Evolutionary conservation across 2,329 filamentous ascomycete genomes (phyloP).

Genomic region (Cryoendolithus antarcticus): DNA sequence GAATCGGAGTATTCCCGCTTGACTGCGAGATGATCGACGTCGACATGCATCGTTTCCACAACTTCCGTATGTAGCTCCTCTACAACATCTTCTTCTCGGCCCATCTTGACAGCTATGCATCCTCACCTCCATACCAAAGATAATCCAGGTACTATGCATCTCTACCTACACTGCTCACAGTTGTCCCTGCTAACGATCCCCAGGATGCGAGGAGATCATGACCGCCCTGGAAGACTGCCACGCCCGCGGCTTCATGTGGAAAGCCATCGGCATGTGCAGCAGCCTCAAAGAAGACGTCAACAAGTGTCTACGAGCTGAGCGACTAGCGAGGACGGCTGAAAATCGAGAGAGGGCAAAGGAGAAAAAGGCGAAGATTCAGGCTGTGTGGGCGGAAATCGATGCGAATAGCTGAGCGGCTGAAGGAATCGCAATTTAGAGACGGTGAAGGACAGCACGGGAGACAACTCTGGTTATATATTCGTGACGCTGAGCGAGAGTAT

Average conservation of each 20-base stretch:
- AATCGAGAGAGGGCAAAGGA: slow-evolving; percentile 61
- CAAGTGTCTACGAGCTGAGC: slow-evolving; percentile 69
- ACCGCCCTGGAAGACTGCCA: slow-evolving; percentile 91
- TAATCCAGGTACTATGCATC: slow-evolving; percentile 37
- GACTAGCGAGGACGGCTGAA: slow-evolving; percentile 60
- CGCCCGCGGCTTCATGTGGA: slow-evolving; percentile 81
- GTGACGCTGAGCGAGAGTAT: too few species aligned
- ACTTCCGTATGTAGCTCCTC: too few species aligned
- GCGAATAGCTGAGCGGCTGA: slow-evolving; percentile 44
- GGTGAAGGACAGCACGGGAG: too few species aligned
- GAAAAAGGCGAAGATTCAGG: slow-evolving; percentile 62
- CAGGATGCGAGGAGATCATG: slow-evolving; percentile 77
- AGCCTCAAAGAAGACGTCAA: slow-evolving; percentile 73
- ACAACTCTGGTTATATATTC: too few species aligned
- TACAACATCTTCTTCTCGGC: too few species aligned
- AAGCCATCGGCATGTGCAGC: slow-evolving; percentile 83
- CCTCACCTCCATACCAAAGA: slow-evolving; percentile 91
- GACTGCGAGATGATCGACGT: too few species aligned
- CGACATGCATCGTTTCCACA: too few species aligned
- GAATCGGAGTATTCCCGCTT: too few species aligned
- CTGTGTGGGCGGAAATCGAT: slow-evolving; percentile 68
- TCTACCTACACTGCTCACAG: too few species aligned
- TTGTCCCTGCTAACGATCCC: slow-evolving; percentile 5
- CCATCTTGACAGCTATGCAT: too few species aligned
- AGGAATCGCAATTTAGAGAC: too few species aligned